Evolutionary conservation across 2,329 filamentous ascomycete species (phyloP).

Genomic region (Berkeleyomyces basicola): DNA sequence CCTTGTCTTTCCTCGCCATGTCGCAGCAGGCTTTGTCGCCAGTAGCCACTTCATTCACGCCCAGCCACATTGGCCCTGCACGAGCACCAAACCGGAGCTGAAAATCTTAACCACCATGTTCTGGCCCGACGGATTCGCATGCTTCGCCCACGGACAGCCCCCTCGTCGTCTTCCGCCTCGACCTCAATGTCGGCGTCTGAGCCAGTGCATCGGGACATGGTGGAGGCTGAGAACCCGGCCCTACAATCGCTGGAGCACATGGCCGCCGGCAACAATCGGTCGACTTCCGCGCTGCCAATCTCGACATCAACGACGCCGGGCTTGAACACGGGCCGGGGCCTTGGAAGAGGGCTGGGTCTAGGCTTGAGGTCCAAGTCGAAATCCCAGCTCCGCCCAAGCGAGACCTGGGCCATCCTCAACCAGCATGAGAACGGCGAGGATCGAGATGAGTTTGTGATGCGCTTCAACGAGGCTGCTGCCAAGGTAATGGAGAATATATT

Average conservation of each 20-base stretch:
- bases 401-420: slow-evolving; percentile 11
- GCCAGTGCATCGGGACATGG: neutral
- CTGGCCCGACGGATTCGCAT: neutral
- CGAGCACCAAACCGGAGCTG: neutral
- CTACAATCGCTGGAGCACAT: neutral
- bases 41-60: neutral
- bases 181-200: neutral
- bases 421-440: slow-evolving; percentile 30
- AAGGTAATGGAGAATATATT: slow-evolving; percentile 26
- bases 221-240: neutral
- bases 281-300: slow-evolving; percentile 10
- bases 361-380: slow-evolving; percentile 6
- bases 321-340: neutral
- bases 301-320: neutral
- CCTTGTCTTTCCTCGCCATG: neutral
- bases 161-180: slow-evolving; percentile 4
- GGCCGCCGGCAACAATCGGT: slow-evolving; percentile 4
- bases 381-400: slow-evolving; percentile 11
- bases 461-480: slow-evolving; percentile 44
- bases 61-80: neutral
- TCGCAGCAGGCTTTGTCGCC: neutral
- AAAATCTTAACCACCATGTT: neutral
- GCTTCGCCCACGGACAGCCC: slow-evolving; percentile 2
- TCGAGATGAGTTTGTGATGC: slow-evolving; percentile 31
- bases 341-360: slow-evolving; percentile 2